Base-by-base conservation (phyloP, 164 flowering plant genomes). In the Cinnamomum chago region DNA sequence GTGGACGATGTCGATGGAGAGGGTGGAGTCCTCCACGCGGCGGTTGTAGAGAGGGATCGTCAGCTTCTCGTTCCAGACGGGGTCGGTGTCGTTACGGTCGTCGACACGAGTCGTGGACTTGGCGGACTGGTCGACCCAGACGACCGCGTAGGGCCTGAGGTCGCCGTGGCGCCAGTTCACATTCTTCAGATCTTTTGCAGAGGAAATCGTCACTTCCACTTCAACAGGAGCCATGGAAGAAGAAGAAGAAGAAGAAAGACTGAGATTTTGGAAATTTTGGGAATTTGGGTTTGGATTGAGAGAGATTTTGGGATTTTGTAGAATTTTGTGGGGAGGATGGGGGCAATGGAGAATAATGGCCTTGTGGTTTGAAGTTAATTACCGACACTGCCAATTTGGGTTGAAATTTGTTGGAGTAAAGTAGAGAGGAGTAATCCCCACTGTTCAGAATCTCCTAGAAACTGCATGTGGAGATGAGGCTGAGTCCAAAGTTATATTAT, bases 121-220 rank as follows among this genome's bases (percentile, higher is more conserved):
- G 81, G 70, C 55, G 1, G 62, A 75, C 22, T 92, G 89, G 71
- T 89, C 89, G 28, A 91, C 75, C 98, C 98, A 93, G 1, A 83
- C 83, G 73, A 93, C 95, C 83, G 85, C 96, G 86, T 93, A 93
- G 0, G 98, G 98, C 72, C 77, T 79, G 75, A 79, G 73, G 9
- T 70, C 72, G 79, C 96, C 97, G 85, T 89, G 62, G 15, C 92
- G 92, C 97, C 97, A 93, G 80, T 93, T 93, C 65, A 93, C 89
- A 80, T 93, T 93, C 79, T 93, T 93, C 67, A 91, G 83, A 78
- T 91, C 90, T 52, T 82, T 87, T 66, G 94, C 98, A 2, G 90
- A 87, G 72, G 79, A 60, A 67, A 93, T 27, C 14, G 82, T 90
- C 50, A 93, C 74, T 62, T 90, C 88, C 0, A 87, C 78, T 79